These are phyloP conservation scores for Amoeboaphelidium protococcarum DNA, from an alignment of 371 early-diverging fungal species.

Conservation along the genomic window DNA sequence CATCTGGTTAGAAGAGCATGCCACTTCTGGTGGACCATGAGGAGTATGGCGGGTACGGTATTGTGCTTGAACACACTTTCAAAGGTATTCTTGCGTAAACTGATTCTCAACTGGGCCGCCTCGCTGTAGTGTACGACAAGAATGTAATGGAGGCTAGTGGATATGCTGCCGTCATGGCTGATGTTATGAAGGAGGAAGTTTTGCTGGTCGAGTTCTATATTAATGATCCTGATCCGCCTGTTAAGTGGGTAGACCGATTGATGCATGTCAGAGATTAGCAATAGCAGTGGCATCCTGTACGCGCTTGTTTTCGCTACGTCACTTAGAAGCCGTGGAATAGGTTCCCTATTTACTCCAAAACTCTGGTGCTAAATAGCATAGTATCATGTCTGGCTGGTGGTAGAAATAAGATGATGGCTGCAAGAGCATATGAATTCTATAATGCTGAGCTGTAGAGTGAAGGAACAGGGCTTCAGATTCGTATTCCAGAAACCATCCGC, in stretches of 20 bases:
- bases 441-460: constrained; percentile 42
- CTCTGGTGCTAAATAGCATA: constrained; percentile 57
- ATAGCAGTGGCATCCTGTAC: constrained; percentile 52
- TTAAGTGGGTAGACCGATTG: constrained; percentile 50
- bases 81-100: constrained; percentile 35
- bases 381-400: constrained; percentile 76
- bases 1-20: constrained; percentile 86
- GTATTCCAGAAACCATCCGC: constrained; percentile 67
- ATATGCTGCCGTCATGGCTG: constrained; percentile 66
- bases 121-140: constrained; percentile 73
- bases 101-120: constrained; percentile 36
- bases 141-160: constrained; percentile 75
- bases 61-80: constrained; percentile 49
- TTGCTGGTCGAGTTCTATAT: constrained; percentile 57
- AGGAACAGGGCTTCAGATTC: constrained; percentile 35
- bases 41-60: constrained; percentile 39
- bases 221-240: constrained; percentile 45
- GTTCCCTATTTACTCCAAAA: constrained; percentile 50
- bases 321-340: constrained; percentile 83
- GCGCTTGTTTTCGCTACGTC: constrained; percentile 72
- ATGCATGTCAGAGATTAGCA: constrained; percentile 41
- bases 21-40: constrained; percentile 54
- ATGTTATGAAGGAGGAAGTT: constrained; percentile 50
- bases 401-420: constrained; percentile 83
- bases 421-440: constrained; percentile 68